These are phyloP conservation scores for Tardiomyces blankii DNA, from an alignment of 1,139 yeast genomes.

Conservation along the genomic window DNA sequence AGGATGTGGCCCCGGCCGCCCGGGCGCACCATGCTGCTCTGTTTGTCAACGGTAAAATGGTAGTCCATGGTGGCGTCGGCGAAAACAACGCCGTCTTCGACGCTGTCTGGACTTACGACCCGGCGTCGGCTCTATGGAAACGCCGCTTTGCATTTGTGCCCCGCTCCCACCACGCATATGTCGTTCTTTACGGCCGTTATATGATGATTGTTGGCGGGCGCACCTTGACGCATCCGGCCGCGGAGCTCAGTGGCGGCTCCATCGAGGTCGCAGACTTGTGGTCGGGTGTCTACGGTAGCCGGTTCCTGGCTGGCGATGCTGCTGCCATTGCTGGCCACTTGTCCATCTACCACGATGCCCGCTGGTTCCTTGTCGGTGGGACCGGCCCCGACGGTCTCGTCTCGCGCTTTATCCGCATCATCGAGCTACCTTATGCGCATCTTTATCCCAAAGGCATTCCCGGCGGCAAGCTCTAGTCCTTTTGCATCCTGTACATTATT, in stretches of 20 bases:
- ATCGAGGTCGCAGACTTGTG: neutral
- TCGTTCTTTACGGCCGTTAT: neutral
- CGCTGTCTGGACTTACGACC: neutral
- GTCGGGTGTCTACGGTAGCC: neutral
- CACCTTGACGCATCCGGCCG: neutral
- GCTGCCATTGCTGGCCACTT: neutral
- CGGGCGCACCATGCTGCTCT: neutral
- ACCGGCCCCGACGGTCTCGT: neutral
- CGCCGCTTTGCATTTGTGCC: neutral
- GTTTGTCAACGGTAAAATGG: neutral
- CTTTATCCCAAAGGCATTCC: neutral
- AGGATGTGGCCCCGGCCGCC: neutral
- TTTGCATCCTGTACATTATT: neutral
- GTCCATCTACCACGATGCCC: neutral
- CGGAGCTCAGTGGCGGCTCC: too few relatives aligned
- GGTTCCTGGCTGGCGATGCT: neutral
- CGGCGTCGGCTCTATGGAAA: neutral
- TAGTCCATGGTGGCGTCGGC: neutral
- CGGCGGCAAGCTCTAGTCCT: neutral
- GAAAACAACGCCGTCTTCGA: neutral
- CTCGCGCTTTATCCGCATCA: neutral
- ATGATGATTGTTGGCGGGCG: neutral
- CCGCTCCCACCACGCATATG: neutral
- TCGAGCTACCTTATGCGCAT: neutral
- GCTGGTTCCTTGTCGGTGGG: neutral